phyloP scores from a whole-genome alignment of 1,284 basidiomycete genomes.

The Apiotrichum veenhuisii region DNA sequence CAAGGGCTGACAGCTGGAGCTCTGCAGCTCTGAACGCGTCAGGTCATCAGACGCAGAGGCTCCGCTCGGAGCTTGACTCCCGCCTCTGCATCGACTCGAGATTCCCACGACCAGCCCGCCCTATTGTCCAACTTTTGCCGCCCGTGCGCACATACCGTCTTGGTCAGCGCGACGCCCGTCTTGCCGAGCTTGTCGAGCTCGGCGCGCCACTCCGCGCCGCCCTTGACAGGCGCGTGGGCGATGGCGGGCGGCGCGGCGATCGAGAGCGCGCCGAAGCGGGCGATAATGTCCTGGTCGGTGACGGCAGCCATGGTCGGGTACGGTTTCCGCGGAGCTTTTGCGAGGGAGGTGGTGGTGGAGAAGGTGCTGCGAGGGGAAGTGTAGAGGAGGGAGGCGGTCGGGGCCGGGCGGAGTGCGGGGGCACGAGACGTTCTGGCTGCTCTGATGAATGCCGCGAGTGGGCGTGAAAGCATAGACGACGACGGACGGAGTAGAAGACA shows the following conservation, averaged over 20 bases:
- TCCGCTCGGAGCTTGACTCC: background rate
- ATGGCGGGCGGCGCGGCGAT: slow-evolving; percentile 40
- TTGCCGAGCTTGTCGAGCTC: slow-evolving; percentile 42
- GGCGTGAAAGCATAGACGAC: slow-evolving; percentile 18
- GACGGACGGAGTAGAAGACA: background rate
- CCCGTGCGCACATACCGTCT: slow-evolving; percentile 43
- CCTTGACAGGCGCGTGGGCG: slow-evolving; percentile 42
- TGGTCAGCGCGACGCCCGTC: slow-evolving; percentile 34
- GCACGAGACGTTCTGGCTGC: slow-evolving; percentile 8
- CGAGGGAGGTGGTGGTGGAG: slow-evolving; percentile 1
- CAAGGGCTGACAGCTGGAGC: too few species aligned
- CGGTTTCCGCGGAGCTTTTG: slow-evolving; percentile 10
- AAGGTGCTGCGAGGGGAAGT: too few species aligned
- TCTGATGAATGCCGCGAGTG: slow-evolving; percentile 17
- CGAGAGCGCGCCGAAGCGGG: slow-evolving; percentile 38
- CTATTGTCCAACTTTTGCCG: background rate
- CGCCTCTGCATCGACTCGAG: background rate
- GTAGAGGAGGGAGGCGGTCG: background rate
- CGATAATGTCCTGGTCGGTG: slow-evolving; percentile 64
- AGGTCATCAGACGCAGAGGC: too few species aligned
- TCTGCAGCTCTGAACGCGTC: too few species aligned
- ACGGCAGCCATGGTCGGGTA: slow-evolving; percentile 61
- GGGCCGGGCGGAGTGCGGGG: background rate
- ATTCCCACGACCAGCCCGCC: background rate
- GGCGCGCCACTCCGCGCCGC: slow-evolving; percentile 45